Evolutionary conservation across 2,329 filamentous ascomycete species (phyloP).

Genomic region (Sordariomycetes sp.): DNA sequence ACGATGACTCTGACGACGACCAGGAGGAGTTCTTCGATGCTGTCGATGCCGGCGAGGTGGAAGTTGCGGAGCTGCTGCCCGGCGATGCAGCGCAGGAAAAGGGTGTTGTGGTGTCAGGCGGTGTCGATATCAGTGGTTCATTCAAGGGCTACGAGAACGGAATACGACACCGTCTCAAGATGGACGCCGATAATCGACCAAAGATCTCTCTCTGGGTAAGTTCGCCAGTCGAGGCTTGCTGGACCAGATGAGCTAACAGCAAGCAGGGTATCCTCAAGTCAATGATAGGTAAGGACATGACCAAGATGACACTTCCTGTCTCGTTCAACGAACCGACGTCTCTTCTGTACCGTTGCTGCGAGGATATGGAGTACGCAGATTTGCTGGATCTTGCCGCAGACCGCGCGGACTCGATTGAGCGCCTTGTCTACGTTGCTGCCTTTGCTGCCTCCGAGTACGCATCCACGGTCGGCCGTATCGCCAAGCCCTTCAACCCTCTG

Average conservation of each 20-base stretch:
- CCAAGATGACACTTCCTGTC: constrained; percentile 96
- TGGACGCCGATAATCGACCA: constrained; percentile 86
- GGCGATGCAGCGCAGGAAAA: constrained; percentile 32
- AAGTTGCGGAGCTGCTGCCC: constrained; percentile 61
- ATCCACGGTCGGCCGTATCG: constrained; percentile 90
- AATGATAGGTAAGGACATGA: constrained; percentile 99
- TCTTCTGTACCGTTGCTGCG: constrained; percentile 83
- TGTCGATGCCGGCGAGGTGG: constrained; percentile 84
- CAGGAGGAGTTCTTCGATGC: constrained; percentile 92
- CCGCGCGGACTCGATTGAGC: constrained; percentile 77
- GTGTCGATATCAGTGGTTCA: constrained; percentile 60
- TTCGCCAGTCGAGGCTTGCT: constrained; percentile 6
- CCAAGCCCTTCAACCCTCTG: constrained; percentile 96
- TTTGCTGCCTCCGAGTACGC: constrained; percentile 97
- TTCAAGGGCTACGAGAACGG: constrained; percentile 91
- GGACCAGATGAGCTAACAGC: constrained; percentile 1
- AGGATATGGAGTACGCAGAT: constrained; percentile 97
- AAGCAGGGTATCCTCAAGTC: constrained; percentile 86
- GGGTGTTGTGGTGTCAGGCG: constrained; percentile 30
- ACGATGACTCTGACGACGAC: constrained; percentile 71
- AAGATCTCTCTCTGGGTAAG: constrained; percentile 94
- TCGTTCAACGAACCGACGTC: constrained; percentile 99
- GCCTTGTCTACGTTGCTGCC: constrained; percentile 87
- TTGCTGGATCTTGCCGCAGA: constrained; percentile 84
- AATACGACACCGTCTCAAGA: constrained; percentile 66